These are phyloP conservation scores for Ganoderma lingzhi DNA, from an alignment of 1,284 basidiomycete species.

Conservation along the genomic window DNA sequence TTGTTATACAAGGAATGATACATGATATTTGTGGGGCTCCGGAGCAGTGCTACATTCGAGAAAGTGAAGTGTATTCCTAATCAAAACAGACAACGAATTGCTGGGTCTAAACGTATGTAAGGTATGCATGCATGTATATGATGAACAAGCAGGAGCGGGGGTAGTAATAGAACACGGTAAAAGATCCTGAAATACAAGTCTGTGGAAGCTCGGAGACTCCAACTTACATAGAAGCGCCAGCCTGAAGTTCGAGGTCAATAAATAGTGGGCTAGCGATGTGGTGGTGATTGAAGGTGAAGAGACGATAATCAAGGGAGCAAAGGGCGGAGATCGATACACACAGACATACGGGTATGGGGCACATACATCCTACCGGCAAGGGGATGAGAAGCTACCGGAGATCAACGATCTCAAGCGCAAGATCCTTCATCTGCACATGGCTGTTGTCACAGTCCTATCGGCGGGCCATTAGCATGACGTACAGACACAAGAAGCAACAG, in stretches of 20 bases:
- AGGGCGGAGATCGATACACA: not conserved
- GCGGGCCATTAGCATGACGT: not conserved
- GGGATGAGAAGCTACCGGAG: constrained; percentile 49
- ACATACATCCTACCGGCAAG: not conserved
- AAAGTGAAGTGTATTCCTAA: constrained; percentile 4
- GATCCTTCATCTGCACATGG: constrained; percentile 80
- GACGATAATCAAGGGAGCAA: not conserved
- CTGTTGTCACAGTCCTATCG: constrained; percentile 79
- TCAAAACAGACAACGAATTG: not conserved
- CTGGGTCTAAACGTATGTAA: constrained; percentile 2
- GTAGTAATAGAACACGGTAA: constrained; percentile 1
- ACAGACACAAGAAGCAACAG: constrained; percentile 5
- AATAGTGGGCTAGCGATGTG: constrained; percentile 8
- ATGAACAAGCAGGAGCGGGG: not conserved
- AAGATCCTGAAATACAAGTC: not conserved
- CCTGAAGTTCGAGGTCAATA: not conserved
- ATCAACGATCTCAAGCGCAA: constrained; percentile 77
- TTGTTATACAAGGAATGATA: not conserved
- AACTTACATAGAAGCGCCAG: not conserved
- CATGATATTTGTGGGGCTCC: not conserved
- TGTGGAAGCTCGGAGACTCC: not conserved
- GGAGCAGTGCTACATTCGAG: not conserved
- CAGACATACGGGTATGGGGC: not conserved
- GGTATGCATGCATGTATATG: not conserved
- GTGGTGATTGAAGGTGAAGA: not conserved